Evolutionary conservation across 176 grass and related monocot genomes (phyloP).

Genomic region (Paspalum notatum): DNA sequence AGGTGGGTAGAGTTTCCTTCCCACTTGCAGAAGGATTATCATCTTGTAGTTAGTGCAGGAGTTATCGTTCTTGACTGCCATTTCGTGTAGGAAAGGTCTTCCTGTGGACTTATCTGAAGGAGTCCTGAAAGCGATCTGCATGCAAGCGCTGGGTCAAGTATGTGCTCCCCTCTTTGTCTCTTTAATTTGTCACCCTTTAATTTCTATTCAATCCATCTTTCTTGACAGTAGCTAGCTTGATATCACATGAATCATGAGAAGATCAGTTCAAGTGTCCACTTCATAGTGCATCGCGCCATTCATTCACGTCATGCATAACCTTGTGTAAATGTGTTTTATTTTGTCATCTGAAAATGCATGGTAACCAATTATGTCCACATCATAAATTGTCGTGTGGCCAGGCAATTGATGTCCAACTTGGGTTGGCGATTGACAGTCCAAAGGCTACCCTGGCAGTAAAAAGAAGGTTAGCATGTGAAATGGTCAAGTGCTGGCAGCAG

Average conservation of each 20-base stretch:
- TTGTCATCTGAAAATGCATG: not conserved
- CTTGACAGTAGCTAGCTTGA: slow-evolving; percentile 4
- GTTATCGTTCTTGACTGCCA: slow-evolving; percentile 46
- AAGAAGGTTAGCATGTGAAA: slow-evolving; percentile 96
- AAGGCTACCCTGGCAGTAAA: slow-evolving; percentile 95
- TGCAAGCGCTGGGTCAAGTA: slow-evolving; percentile 93
- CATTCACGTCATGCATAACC: not conserved
- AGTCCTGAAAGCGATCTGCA: slow-evolving; percentile 74
- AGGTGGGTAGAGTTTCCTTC: slow-evolving; percentile 53
- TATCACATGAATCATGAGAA: slow-evolving; percentile 43
- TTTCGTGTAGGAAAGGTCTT: slow-evolving; percentile 82
- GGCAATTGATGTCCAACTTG: slow-evolving; percentile 96
- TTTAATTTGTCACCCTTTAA: not conserved
- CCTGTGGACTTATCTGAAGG: slow-evolving; percentile 83
- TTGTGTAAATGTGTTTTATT: not conserved
- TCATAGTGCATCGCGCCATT: slow-evolving; percentile 14
- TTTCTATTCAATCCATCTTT: slow-evolving; percentile 2
- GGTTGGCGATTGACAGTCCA: slow-evolving; percentile 91
- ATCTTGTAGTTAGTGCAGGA: slow-evolving; percentile 27
- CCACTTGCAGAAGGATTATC: slow-evolving; percentile 22
- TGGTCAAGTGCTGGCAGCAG: slow-evolving; percentile 97
- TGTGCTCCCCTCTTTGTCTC: not conserved
- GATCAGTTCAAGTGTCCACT: slow-evolving; percentile 36
- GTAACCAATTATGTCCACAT: slow-evolving; percentile 17
- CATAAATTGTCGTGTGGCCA: slow-evolving; percentile 27